phyloP scores from a whole-genome alignment of 805 yeast genomes.

The Lipomyces sp. region DNA sequence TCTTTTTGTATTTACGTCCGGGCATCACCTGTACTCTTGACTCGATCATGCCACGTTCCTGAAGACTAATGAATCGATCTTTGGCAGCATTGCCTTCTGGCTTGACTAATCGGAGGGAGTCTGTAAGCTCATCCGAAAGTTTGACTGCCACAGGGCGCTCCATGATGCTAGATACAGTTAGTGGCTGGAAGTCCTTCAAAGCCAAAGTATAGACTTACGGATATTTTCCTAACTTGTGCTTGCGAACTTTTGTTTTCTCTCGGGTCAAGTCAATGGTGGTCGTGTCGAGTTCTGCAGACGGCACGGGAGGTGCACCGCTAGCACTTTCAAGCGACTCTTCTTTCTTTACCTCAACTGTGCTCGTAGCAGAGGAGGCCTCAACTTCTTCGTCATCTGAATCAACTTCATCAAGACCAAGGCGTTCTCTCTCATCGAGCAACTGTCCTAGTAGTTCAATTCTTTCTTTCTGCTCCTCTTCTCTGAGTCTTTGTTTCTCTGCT shows the following conservation, averaged over 20 bases:
- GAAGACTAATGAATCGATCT: slow-evolving; percentile 81
- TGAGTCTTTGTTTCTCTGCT: slow-evolving; percentile 59
- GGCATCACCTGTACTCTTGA: slow-evolving; percentile 73
- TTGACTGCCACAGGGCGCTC: slow-evolving; percentile 69
- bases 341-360: slow-evolving; percentile 62
- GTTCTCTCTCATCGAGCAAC: slow-evolving; percentile 61
- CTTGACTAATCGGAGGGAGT: slow-evolving; percentile 77
- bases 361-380: slow-evolving; percentile 57
- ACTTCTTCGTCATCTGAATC: slow-evolving; percentile 45
- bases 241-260: slow-evolving; percentile 38
- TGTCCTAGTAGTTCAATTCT: slow-evolving; percentile 69
- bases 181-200: background rate
- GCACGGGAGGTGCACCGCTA: background rate
- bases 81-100: slow-evolving; percentile 89
- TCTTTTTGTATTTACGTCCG: slow-evolving; percentile 69
- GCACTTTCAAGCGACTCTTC: slow-evolving; percentile 51
- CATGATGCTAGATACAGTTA: slow-evolving; percentile 40
- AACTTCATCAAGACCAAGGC: slow-evolving; percentile 49
- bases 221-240: slow-evolving; percentile 40
- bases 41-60: slow-evolving; percentile 85
- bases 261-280: slow-evolving; percentile 45
- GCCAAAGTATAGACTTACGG: slow-evolving; percentile 15
- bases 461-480: slow-evolving; percentile 64
- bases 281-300: background rate
- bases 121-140: slow-evolving; percentile 84